Base-by-base conservation (phyloP, 306 rosid species). In the Canavalia ensiformis region DNA sequence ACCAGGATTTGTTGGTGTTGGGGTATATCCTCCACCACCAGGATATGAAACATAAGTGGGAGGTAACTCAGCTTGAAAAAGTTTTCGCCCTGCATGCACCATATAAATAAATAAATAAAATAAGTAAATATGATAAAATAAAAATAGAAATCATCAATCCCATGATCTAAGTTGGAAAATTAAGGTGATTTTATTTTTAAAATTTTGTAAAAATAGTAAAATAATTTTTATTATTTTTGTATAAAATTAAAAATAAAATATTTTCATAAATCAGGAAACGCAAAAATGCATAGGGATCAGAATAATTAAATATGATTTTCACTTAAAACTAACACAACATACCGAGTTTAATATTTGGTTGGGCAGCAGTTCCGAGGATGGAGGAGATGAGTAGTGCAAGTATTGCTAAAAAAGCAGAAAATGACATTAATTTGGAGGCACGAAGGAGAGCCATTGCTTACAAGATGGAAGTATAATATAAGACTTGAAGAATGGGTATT, bases 381-480 rank as follows among this genome's bases (percentile, higher is more conserved):
- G 71, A 60, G 7, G 11, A 62, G 50, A 76, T 63, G 39, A 76
- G 18, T 6, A 46, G 47, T 4, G 59, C 3, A 44, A 75, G 30
- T 59, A 44, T 30, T 45, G 58, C 58, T 59, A 75, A 33, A 42
- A 59, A 3, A 44, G 46, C 37, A 30, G 34, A 13, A 59, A 75
- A 75, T 13, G 79, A 45, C 70, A 58, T 59, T 30, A 75, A 75
- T 59, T 75, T 75, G 42, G 69, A 39, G 31, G 70, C 58, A 29
- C 42, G 8, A 29, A 75, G 7, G 58, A 59, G 33, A 46, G 57
- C 42, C 69, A 75, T 75, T 45, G 28, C 4, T 25, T 9, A 9
- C 37, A 28, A 45, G 2, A 68, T 44, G 25, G 25, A 18, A 18
- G 25, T 18, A 18, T 18, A 18, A 18, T 18, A 18, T 18, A 18